A percentile compares a stretch with the other conserved stretches of the same genome.
Evolutionary conservation across 345 rosid genomes (phyloP).

Genomic region (Cardamine resedifolia): DNA sequence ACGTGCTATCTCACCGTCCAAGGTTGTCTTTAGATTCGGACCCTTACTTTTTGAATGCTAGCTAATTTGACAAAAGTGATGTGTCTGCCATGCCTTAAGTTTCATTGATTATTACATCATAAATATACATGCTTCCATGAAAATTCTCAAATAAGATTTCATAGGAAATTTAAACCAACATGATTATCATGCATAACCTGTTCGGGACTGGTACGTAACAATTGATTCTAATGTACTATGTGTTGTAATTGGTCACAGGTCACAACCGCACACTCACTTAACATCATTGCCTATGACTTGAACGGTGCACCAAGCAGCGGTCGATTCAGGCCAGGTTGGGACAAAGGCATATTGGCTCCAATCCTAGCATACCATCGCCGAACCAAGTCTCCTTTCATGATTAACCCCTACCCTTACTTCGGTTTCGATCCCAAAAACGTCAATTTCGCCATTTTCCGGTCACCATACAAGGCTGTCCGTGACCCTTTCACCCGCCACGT

Average conservation of each 20-base stretch:
- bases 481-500: slow-evolving; percentile 51
- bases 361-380: slow-evolving; percentile 63
- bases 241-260: slow-evolving; percentile 47
- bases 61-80: slow-evolving; percentile 8
- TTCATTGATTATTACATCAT: slow-evolving; percentile 7
- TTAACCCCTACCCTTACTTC: slow-evolving; percentile 87
- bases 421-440: slow-evolving; percentile 43
- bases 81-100: background rate
- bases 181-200: background rate
- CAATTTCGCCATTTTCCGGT: slow-evolving; percentile 56
- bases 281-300: slow-evolving; percentile 44
- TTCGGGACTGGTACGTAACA: background rate
- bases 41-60: background rate
- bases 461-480: slow-evolving; percentile 46
- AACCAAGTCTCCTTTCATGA: slow-evolving; percentile 72
- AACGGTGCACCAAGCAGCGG: slow-evolving; percentile 55
- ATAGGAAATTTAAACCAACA: too few relatives aligned
- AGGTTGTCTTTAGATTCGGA: slow-evolving; percentile 14
- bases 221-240: background rate
- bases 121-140: background rate
- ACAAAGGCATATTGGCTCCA: slow-evolving; percentile 50
- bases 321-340: slow-evolving; percentile 52
- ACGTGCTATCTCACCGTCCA: slow-evolving; percentile 31
- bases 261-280: slow-evolving; percentile 72
- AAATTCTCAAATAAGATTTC: too few relatives aligned